A percentile compares a stretch with the other conserved stretches of the same genome.
Evolutionary conservation across 2,329 filamentous ascomycete genomes (phyloP).

Genomic region (Lachnellula cervina): DNA sequence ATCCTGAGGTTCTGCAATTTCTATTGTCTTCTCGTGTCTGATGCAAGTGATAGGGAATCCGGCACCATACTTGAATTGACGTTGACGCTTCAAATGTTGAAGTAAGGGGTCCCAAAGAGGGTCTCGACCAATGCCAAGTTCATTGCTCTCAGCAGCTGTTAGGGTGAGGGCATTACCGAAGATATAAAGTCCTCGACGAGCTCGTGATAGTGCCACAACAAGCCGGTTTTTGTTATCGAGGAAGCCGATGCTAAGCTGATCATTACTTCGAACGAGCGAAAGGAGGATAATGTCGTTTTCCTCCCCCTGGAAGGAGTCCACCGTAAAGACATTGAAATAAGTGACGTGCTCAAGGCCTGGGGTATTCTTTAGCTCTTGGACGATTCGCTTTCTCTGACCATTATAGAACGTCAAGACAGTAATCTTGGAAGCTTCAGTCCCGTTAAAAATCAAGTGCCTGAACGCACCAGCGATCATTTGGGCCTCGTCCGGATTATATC

Average conservation of each 20-base stretch:
- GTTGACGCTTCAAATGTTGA: slow-evolving; percentile 37
- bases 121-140: slow-evolving; percentile 18
- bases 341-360: slow-evolving; percentile 33
- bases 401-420: slow-evolving; percentile 87
- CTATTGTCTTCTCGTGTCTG: slow-evolving; percentile 49
- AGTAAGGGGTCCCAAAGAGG: slow-evolving; percentile 32
- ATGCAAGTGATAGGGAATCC: slow-evolving; percentile 59
- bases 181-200: slow-evolving; percentile 73
- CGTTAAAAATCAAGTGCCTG: slow-evolving; percentile 66
- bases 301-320: slow-evolving; percentile 88
- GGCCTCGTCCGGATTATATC: slow-evolving; percentile 66
- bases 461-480: slow-evolving; percentile 71
- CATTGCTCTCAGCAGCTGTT: slow-evolving; percentile 10
- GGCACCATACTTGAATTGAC: slow-evolving; percentile 29
- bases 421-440: slow-evolving; percentile 54
- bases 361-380: slow-evolving; percentile 40
- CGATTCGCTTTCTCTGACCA: slow-evolving; percentile 67
- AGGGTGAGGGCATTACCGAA: slow-evolving; percentile 68
- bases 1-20: slow-evolving; percentile 48
- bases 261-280: slow-evolving; percentile 72
- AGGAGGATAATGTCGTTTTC: slow-evolving; percentile 81
- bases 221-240: slow-evolving; percentile 57
- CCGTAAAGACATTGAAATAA: slow-evolving; percentile 62
- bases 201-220: slow-evolving; percentile 61
- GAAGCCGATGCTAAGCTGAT: slow-evolving; percentile 61